Conservation (phyloP, 495 filamentous ascomycete species). For the Melanomma pulvis-pyrius region DNA sequence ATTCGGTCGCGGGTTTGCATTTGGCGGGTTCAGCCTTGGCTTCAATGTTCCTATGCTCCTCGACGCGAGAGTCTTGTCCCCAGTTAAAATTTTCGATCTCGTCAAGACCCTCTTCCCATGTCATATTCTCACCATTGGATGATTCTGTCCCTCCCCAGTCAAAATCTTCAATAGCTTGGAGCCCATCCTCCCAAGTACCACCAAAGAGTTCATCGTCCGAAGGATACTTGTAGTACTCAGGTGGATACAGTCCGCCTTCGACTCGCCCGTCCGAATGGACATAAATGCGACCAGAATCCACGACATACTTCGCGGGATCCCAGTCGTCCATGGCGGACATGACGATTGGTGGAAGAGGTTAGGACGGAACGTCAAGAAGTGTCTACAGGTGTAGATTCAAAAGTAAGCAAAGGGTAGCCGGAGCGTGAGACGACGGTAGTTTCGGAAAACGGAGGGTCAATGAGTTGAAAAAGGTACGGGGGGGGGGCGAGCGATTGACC, state of each 20-base stretch:
- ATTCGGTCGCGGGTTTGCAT: background rate
- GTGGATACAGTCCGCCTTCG: background rate
- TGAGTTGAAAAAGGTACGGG: too few relatives aligned
- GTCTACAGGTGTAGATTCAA: too few relatives aligned
- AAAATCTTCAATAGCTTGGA: conserved; percentile 25
- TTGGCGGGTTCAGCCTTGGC: background rate
- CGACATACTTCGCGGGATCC: background rate
- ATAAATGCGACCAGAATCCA: background rate
- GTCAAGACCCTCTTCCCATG: background rate
- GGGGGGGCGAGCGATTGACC: too few relatives aligned
- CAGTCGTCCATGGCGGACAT: background rate
- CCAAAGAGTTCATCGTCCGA: background rate
- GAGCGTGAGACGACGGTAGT: too few relatives aligned
- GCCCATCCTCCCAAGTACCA: conserved; percentile 24
- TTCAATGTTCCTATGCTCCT: background rate
- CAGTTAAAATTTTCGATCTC: background rate
- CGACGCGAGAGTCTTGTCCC: background rate
- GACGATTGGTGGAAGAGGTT: too few relatives aligned
- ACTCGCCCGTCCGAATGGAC: background rate
- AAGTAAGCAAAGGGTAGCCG: too few relatives aligned
- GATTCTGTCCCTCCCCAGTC: conserved; percentile 12
- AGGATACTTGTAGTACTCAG: conserved; percentile 8
- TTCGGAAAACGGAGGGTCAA: too few relatives aligned
- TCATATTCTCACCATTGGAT: background rate
- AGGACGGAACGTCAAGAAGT: too few relatives aligned